Base-by-base conservation (phyloP, 257 asterid genomes). In the Solanum pennellii region DNA sequence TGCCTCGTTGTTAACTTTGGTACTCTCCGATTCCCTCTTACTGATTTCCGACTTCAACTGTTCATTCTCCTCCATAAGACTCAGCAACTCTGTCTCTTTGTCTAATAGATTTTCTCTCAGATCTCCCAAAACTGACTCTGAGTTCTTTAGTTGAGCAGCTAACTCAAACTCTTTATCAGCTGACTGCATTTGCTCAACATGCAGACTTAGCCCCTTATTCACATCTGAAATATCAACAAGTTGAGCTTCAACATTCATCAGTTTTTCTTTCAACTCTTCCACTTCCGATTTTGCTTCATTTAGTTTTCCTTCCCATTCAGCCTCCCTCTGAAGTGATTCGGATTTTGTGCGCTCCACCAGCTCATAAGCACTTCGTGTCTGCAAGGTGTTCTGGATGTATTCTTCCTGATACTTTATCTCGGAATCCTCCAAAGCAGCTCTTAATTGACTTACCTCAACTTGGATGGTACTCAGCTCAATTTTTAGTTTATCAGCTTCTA, bases 361-460 rank as follows among this genome's bases (percentile, higher is more conserved):
- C 75, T 94, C 98, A 66, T 89, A 91, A 15, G 98, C 97, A 27
- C 91, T 91, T 85, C 93, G 90, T 23, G 96, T 92, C 91, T 93
- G 93, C 93, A 92, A 84, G 9, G 94, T 92, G 89, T 95, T 94
- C 85, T 92, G 91, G 5, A 93, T 87, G 89, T 92, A 90, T 88
- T 94, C 94, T 62, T 94, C 96, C 39, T 88, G 93, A 87, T 93
- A 92, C 93, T 93, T 91, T 83, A 87, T 94, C 62, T 95, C 98
- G 60, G 98, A 95, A 72, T 89, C 93, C 90, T 93, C 98, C 12
- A 97, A 92, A 7, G 94, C 95, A 47, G 89, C 93, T 88, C 92
- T 93, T 41, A 95, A 82, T 83, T 86, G 90, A 75, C 86, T 85
- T 8, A 83, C 90, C 88, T 97, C 99, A 12, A 73, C 47, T 89